A percentile compares a stretch with the other conserved stretches of the same genome.
Conservation (phyloP, 2,329 filamentous ascomycete genomes). For the Penicillium paneum region DNA sequence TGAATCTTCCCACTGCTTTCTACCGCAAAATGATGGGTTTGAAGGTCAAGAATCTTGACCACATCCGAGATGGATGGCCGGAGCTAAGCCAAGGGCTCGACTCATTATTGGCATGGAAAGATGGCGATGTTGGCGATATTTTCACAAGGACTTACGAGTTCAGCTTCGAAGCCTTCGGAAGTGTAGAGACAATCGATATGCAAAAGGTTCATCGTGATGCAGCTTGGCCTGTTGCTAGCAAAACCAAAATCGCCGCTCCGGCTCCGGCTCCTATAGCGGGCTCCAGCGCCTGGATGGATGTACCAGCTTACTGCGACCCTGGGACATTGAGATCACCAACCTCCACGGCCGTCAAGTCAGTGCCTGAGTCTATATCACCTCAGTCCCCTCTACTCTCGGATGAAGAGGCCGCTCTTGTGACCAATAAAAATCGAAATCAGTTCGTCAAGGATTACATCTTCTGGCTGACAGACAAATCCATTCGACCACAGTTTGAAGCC, state of each 20-base stretch:
- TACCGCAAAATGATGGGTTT: slow-evolving; percentile 75
- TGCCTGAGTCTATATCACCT: slow-evolving; percentile 21
- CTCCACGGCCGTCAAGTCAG: slow-evolving; percentile 24
- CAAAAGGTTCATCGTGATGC: slow-evolving; percentile 39
- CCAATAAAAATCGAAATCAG: slow-evolving; percentile 69
- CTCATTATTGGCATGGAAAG: slow-evolving; percentile 71
- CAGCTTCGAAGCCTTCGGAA: slow-evolving; percentile 60
- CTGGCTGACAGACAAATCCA: slow-evolving; percentile 75
- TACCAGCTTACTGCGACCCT: slow-evolving; percentile 20
- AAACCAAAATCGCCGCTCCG: neutral
- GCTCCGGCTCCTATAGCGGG: slow-evolving; percentile 2
- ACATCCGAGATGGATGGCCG: slow-evolving; percentile 86
- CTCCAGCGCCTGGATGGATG: slow-evolving; percentile 24
- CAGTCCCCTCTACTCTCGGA: slow-evolving; percentile 32
- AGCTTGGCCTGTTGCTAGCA: slow-evolving; percentile 31
- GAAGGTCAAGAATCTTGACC: slow-evolving; percentile 66
- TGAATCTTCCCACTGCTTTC: slow-evolving; percentile 81
- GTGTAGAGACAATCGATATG: slow-evolving; percentile 56
- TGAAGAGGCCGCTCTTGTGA: slow-evolving; percentile 68
- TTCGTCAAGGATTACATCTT: slow-evolving; percentile 83
- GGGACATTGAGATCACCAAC: slow-evolving; percentile 21
- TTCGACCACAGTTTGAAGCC: slow-evolving; percentile 72
- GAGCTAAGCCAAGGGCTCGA: slow-evolving; percentile 72
- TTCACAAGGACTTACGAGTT: slow-evolving; percentile 87
- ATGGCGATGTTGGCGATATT: slow-evolving; percentile 75